These are phyloP conservation scores for Calonectria pauciramosa DNA, from an alignment of 2,329 filamentous ascomycete species.

Conservation along the genomic window DNA sequence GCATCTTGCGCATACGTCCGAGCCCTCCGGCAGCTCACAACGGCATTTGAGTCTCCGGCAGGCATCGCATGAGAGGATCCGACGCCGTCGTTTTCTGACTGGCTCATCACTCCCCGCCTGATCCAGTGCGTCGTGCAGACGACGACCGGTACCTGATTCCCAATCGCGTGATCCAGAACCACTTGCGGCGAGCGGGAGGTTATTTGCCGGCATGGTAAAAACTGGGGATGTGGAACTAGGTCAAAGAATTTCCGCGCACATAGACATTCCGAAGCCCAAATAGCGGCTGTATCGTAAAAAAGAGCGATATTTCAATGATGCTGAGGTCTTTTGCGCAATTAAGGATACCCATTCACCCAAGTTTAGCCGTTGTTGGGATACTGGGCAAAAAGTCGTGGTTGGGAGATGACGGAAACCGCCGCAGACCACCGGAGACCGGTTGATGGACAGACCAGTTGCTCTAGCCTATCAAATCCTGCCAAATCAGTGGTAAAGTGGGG, in stretches of 20 bases:
- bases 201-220: not conserved
- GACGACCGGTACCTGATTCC: not conserved
- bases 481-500: not conserved
- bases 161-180: not conserved
- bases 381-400: not conserved
- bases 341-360: not conserved
- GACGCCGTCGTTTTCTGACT: slow-evolving; percentile 30
- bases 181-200: not conserved
- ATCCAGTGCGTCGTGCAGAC: not conserved
- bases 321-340: not conserved
- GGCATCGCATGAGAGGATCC: slow-evolving; percentile 37
- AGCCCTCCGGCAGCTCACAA: slow-evolving; percentile 32
- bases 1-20: slow-evolving; percentile 32
- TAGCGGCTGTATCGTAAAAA: not conserved
- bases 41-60: slow-evolving; percentile 39
- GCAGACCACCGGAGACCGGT: not conserved
- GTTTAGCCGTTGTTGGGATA: not conserved
- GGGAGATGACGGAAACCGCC: no score
- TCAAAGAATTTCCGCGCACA: not conserved
- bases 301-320: accelerated
- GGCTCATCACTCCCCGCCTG: not conserved
- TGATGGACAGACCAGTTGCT: not conserved
- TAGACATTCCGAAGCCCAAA: not conserved
- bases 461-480: not conserved
- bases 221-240: not conserved